A percentile compares a stretch with the other conserved stretches of the same genome.
phyloP scores from a whole-genome alignment of 2,329 filamentous ascomycete species.

The Clarireedia sp. region DNA sequence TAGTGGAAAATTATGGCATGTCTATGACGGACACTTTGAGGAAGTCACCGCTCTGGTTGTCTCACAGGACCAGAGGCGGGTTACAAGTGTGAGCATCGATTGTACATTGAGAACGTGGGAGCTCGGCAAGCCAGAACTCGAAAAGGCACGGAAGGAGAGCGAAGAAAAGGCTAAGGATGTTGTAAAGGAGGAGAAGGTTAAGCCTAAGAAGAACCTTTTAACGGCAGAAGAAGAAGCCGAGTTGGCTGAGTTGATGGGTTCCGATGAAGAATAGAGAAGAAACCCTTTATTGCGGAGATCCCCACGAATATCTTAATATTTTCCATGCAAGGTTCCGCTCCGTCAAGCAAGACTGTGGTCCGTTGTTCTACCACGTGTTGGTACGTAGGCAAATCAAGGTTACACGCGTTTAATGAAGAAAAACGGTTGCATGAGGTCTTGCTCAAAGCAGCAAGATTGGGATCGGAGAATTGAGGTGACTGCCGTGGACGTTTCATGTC shows the following conservation, averaged over 20 bases:
- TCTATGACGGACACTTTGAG: slow-evolving; percentile 79
- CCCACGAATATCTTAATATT: too few relatives aligned
- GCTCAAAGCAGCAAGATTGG: background rate
- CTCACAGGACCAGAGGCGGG: slow-evolving; percentile 41
- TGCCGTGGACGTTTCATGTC: background rate
- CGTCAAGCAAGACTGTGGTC: too few relatives aligned
- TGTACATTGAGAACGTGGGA: slow-evolving; percentile 82
- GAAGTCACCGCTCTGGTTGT: slow-evolving; percentile 79
- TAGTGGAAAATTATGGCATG: slow-evolving; percentile 65
- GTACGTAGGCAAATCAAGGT: background rate
- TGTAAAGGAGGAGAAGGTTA: slow-evolving; percentile 34
- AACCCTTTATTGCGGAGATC: background rate
- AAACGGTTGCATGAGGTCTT: background rate
- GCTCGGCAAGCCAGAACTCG: slow-evolving; percentile 53
- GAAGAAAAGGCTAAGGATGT: slow-evolving; percentile 38
- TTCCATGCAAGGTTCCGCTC: too few relatives aligned
- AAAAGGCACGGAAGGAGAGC: slow-evolving; percentile 45
- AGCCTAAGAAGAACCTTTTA: slow-evolving; percentile 47
- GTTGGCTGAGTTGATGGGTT: slow-evolving; percentile 79
- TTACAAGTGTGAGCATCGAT: slow-evolving; percentile 85
- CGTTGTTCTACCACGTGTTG: too few relatives aligned
- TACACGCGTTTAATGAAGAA: background rate
- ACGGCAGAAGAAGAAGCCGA: slow-evolving; percentile 91
- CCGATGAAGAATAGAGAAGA: slow-evolving; percentile 46
- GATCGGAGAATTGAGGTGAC: background rate